These are phyloP conservation scores for Quercus variabilis DNA, from an alignment of 306 rosid genomes.

Conservation along the genomic window DNA sequence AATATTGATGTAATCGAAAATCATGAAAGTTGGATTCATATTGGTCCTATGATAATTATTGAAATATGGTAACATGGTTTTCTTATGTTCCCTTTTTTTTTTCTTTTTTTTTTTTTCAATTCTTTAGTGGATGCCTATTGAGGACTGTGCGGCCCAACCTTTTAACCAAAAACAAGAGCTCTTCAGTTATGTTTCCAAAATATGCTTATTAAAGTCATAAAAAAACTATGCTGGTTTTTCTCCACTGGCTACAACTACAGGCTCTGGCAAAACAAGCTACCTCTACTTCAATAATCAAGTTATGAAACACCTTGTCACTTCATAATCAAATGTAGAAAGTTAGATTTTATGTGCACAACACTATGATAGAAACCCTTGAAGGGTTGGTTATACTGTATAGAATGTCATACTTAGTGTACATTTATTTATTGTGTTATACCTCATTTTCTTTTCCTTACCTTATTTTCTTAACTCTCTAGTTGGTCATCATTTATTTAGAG, in stretches of 20 bases:
- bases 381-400: too few relatives aligned
- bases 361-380: too few relatives aligned
- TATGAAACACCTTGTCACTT: not conserved
- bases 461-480: too few relatives aligned
- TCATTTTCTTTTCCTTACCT: too few relatives aligned
- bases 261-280: conserved; percentile 33
- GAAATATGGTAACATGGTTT: not conserved
- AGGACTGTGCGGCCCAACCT: conserved; percentile 70
- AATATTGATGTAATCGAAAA: not conserved
- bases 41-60: not conserved
- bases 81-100: not conserved
- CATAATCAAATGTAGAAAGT: not conserved
- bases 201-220: conserved; percentile 45
- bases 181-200: conserved; percentile 43
- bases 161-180: conserved; percentile 34
- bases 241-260: conserved; percentile 24
- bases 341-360: not conserved
- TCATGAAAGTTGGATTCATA: not conserved
- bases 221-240: conserved; percentile 51
- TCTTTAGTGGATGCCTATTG: conserved; percentile 77
- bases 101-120: not conserved
- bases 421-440: too few relatives aligned
- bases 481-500: too few relatives aligned
- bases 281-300: conserved; percentile 47
- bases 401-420: too few relatives aligned